Evolutionary conservation across 805 yeast genomes (phyloP).

Genomic region (Millerozyma miso): DNA sequence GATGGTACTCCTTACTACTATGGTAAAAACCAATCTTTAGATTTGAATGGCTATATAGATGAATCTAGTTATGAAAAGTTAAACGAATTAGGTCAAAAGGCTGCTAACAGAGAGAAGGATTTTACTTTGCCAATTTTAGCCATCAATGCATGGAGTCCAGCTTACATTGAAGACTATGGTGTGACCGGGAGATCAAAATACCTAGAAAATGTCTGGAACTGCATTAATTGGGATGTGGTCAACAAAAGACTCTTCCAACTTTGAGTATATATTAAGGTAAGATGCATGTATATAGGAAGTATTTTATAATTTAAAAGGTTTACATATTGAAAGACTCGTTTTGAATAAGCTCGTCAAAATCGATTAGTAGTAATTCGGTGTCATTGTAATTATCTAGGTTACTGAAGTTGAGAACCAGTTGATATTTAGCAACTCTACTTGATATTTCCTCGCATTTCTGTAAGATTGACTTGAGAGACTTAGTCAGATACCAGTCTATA

Average conservation of each 20-base stretch:
- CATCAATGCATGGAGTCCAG: slow-evolving; percentile 83
- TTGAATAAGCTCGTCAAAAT: slow-evolving; percentile 14
- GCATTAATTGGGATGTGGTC: slow-evolving; percentile 80
- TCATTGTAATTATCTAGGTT: slow-evolving; percentile 11
- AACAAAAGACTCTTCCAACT: slow-evolving; percentile 46
- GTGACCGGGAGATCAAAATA: slow-evolving; percentile 67
- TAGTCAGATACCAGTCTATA: slow-evolving; percentile 33
- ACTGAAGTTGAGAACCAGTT: slow-evolving; percentile 13
- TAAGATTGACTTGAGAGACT: slow-evolving; percentile 21
- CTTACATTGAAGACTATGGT: slow-evolving; percentile 85
- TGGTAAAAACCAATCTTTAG: slow-evolving; percentile 66
- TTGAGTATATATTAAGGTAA: slow-evolving; percentile 5
- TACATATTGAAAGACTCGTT: neutral
- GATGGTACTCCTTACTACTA: slow-evolving; percentile 76
- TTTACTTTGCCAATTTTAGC: slow-evolving; percentile 71
- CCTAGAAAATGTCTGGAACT: slow-evolving; percentile 68
- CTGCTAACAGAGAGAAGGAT: slow-evolving; percentile 44
- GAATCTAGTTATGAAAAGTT: slow-evolving; percentile 49
- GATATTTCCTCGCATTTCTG: slow-evolving; percentile 23
- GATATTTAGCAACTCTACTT: slow-evolving; percentile 16
- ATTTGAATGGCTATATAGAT: slow-evolving; percentile 69
- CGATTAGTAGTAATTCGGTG: slow-evolving; percentile 20
- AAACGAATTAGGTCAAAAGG: slow-evolving; percentile 38
- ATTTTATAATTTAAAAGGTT: neutral
- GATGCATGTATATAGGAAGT: slow-evolving; percentile 6